These are phyloP conservation scores for Mesembryanthemum crystallinum DNA, from an alignment of 148 eudicot genomes.

Conservation along the genomic window DNA sequence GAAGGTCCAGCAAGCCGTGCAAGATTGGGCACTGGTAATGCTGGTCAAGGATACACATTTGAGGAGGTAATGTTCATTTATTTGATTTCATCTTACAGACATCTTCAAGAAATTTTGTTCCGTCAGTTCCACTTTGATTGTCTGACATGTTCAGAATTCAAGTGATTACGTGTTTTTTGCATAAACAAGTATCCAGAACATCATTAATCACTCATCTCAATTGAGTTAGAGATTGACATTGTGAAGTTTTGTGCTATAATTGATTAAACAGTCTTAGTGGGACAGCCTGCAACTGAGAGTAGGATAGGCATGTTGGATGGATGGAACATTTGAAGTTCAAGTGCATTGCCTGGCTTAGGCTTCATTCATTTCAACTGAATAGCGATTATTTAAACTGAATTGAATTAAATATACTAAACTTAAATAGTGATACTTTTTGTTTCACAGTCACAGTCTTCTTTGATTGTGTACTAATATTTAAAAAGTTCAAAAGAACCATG, in stretches of 20 bases:
- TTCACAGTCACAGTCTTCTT: no score
- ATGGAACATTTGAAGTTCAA: neutral
- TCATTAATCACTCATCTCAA: neutral
- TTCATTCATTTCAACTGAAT: slow-evolving; percentile 1
- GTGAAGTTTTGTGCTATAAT: no score
- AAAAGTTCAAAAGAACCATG: no score
- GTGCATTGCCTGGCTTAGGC: neutral
- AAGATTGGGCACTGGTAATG: slow-evolving; percentile 90
- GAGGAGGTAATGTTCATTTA: slow-evolving; percentile 63
- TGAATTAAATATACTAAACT: no score
- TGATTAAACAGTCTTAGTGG: neutral
- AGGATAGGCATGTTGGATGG: neutral
- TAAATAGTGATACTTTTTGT: no score
- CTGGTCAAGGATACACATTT: slow-evolving; percentile 98
- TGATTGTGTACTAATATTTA: no score
- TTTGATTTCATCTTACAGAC: neutral
- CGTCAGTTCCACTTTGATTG: neutral
- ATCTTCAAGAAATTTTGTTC: neutral
- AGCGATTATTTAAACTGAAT: no score
- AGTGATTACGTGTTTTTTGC: neutral
- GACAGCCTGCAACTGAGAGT: neutral
- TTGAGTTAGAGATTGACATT: no score
- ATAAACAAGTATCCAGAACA: neutral
- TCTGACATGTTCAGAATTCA: neutral
- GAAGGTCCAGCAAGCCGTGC: slow-evolving; percentile 68